phyloP scores from a whole-genome alignment of 202 grass and related monocot species.

The Dendrocalamus latiflorus region DNA sequence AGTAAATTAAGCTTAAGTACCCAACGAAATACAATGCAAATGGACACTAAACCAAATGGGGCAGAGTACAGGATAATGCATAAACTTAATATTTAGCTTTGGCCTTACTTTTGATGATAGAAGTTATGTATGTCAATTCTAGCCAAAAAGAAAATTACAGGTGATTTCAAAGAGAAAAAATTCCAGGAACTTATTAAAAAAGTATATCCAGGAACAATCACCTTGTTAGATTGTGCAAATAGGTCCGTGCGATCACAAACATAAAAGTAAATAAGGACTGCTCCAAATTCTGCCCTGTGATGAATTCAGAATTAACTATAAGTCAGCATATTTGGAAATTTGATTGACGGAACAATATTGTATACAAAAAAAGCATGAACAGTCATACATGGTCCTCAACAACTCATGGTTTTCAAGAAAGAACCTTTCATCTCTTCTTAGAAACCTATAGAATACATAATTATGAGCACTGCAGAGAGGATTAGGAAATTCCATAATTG shows the following conservation, averaged over 20 bases:
- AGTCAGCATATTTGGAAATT: not conserved
- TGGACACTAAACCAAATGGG: too few species aligned
- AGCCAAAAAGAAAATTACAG: not conserved
- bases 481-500: not conserved
- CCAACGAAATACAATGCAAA: too few species aligned
- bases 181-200: not conserved
- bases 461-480: not conserved
- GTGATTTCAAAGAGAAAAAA: not conserved
- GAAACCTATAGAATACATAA: slow-evolving; percentile 22
- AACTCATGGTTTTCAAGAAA: slow-evolving; percentile 35
- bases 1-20: too few species aligned
- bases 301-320: not conserved
- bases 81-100: not conserved
- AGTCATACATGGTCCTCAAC: slow-evolving; percentile 38
- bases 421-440: slow-evolving; percentile 40
- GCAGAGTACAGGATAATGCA: too few species aligned
- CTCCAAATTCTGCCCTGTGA: slow-evolving; percentile 34
- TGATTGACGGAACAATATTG: not conserved
- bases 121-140: not conserved
- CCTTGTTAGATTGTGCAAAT: slow-evolving; percentile 32
- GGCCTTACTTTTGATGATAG: not conserved
- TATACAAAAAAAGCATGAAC: not conserved
- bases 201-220: not conserved
- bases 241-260: slow-evolving; percentile 40
- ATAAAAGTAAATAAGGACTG: slow-evolving; percentile 40